These are phyloP conservation scores for Sindora glabra DNA, from an alignment of 306 rosid species.

Conservation along the genomic window DNA sequence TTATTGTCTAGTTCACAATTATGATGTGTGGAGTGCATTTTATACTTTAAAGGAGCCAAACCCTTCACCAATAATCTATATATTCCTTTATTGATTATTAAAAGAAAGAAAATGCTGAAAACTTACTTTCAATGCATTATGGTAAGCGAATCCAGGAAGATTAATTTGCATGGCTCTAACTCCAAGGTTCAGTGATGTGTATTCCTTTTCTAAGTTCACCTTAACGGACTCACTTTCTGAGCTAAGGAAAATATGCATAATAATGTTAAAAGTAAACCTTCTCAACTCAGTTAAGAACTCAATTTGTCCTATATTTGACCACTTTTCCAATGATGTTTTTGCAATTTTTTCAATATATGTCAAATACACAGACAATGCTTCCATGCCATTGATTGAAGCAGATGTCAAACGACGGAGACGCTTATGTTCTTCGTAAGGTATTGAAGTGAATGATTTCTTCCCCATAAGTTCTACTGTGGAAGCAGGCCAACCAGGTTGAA, in stretches of 20 bases:
- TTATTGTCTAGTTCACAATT: too few relatives aligned
- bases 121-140: constrained; percentile 66
- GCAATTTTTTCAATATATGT: constrained; percentile 54
- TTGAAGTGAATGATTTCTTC: constrained; percentile 56
- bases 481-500: constrained; percentile 72
- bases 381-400: constrained; percentile 75
- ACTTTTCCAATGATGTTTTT: constrained; percentile 48
- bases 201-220: constrained; percentile 74
- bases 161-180: constrained; percentile 82
- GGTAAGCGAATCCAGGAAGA: constrained; percentile 84
- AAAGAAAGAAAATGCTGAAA: neutral
- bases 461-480: constrained; percentile 71
- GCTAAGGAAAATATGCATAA: constrained; percentile 79
- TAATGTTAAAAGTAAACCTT: constrained; percentile 69
- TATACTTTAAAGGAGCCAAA: too few relatives aligned
- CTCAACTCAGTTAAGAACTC: constrained; percentile 63
- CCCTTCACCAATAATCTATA: too few relatives aligned
- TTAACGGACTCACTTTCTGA: constrained; percentile 53
- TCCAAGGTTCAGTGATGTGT: constrained; percentile 63
- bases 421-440: constrained; percentile 65
- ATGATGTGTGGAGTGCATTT: too few relatives aligned
- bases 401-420: constrained; percentile 75
- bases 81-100: too few relatives aligned
- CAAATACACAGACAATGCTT: constrained; percentile 52
- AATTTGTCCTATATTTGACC: constrained; percentile 56